Evolutionary conservation across 805 yeast genomes (phyloP).

Genomic region (Blastobotrys terrestris): DNA sequence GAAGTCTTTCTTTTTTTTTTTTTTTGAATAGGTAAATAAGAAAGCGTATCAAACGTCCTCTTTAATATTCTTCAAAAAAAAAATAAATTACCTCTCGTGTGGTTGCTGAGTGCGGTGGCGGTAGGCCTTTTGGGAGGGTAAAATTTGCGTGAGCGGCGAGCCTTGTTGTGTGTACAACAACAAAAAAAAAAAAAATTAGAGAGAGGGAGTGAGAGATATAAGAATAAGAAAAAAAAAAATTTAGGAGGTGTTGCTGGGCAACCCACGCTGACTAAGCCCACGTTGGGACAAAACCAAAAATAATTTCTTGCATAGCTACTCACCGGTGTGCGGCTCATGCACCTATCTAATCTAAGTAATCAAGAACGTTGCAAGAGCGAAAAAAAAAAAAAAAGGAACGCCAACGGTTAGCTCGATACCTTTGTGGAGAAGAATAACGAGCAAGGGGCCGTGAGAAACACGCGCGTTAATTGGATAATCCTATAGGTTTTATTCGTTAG

Average conservation of each 20-base stretch:
- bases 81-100: neutral
- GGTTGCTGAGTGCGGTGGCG: neutral
- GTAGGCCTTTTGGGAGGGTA: neutral
- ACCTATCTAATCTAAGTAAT: too few species aligned
- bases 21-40: neutral
- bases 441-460: too few species aligned
- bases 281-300: neutral
- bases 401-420: neutral
- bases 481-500: too few species aligned
- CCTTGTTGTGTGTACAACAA: neutral
- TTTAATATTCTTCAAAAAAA: neutral
- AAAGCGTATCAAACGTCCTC: neutral
- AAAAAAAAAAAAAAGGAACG: neutral
- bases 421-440: too few species aligned
- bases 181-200: neutral
- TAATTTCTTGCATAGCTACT: too few species aligned
- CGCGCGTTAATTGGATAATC: too few species aligned
- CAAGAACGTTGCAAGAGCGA: too few species aligned
- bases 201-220: neutral
- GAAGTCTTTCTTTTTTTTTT: too few species aligned
- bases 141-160: neutral
- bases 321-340: too few species aligned
- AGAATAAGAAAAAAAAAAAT: neutral
- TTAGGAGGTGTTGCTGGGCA: neutral
- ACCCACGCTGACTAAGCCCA: neutral